Evolutionary conservation across 306 rosid genomes (phyloP), one percentile per base, ranked within the genome.

Genomic region (Cicer chorassanicum): DNA sequence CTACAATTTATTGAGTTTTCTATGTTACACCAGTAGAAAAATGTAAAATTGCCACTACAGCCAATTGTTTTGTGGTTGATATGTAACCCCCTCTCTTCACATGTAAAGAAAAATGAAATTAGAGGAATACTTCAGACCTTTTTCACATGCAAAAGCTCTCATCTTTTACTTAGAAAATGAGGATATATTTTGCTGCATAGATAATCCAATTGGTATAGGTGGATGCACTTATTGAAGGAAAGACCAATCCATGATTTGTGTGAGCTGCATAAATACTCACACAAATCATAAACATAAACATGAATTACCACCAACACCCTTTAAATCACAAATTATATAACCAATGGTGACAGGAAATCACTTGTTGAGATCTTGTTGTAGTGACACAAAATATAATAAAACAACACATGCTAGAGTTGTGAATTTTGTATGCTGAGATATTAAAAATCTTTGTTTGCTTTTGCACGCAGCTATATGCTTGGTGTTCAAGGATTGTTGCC

Each of bases 401-500:
- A 29, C 57, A 34, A 43, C 57, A 65, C 13, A 15, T 56, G 36
- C 71, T 61, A 8, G 18, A 64, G 4, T 68, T 76, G 9, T 76
- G 55, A 54, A 50, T 56, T 69, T 24, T 57, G 19, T 40, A 16
- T 44, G 15, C 65, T 29, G 44, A 50, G 62, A 4, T 79, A 18
- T 43, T 81, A 36, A 70, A 65, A 40, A 70, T 6, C 55, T 51
- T 40, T 50, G 70, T 65, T 84, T 78, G 39, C 66, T 51, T 12
- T 60, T 70, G 19, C 41, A 4, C 80, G 83, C 89, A 91, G 98
- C 87, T 90, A 34, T 86, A 81, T 76, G 87, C 93, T 19, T 94
- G 98, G 95, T 90, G 95, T 75, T 91, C 97, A 36, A 82, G 89
- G 85, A 85, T 83, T 1, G 88, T 86, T 56, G 89, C 92, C 18